A percentile compares a stretch with the other conserved stretches of the same genome.
Evolutionary conservation across 2,329 filamentous ascomycete species (phyloP).

Genomic region (Penicillium digitatum): DNA sequence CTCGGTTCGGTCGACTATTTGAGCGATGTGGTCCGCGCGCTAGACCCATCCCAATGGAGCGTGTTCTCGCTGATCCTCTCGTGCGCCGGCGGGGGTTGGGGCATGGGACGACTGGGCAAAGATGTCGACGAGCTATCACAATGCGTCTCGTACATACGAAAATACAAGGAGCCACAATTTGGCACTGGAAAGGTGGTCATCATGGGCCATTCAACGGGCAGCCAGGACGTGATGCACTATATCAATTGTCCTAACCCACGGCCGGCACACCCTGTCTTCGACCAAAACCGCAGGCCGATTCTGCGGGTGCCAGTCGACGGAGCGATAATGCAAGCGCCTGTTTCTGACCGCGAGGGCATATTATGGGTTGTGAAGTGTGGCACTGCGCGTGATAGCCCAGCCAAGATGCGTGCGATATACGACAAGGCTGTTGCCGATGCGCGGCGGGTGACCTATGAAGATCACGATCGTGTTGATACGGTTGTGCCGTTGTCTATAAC

Average conservation of each 20-base stretch:
- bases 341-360: constrained; percentile 67
- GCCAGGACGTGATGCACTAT: constrained; percentile 64
- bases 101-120: constrained; percentile 47
- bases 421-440: constrained; percentile 22
- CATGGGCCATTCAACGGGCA: constrained; percentile 66
- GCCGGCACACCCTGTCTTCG: constrained; percentile 28
- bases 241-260: constrained; percentile 43
- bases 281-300: constrained; percentile 23
- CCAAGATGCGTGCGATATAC: constrained; percentile 23
- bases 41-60: constrained; percentile 49
- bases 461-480: constrained; percentile 24
- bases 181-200: constrained; percentile 53
- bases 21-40: constrained; percentile 43
- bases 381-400: constrained; percentile 20
- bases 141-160: constrained; percentile 49
- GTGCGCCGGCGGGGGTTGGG: constrained; percentile 54
- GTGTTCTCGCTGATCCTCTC: constrained; percentile 49
- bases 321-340: constrained; percentile 71
- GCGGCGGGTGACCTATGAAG: constrained; percentile 16
- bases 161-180: constrained; percentile 28
- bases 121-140: constrained; percentile 53
- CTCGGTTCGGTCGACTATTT: constrained; percentile 53
- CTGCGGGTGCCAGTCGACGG: constrained; percentile 59
- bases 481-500: constrained; percentile 31
- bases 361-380: constrained; percentile 34